Base-by-base conservation (phyloP, 805 yeast species). In the Candida insectorum region DNA sequence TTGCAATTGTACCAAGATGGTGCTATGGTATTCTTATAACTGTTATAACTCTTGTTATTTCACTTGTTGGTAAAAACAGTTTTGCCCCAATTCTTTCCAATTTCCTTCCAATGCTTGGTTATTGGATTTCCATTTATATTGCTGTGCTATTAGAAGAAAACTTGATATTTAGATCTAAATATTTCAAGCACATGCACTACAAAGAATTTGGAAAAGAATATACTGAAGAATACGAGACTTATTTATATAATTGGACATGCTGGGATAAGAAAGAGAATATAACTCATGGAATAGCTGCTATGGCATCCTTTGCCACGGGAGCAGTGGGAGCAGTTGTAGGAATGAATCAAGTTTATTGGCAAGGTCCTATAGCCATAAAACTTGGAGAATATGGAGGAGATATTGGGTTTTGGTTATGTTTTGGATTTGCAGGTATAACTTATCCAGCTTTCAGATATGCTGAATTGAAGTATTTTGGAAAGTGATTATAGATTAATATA, bases 51-150 rank as follows among this genome's bases (percentile, higher is more conserved):
- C 47, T 62, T 41, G 58, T 52, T 3, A 44, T 58, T 25, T 57
- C 68, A 5, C 33, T 62, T 17, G 58, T 51, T 4, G 69, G 69
- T 6, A 48, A 58, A 22, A 45, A 58, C 42, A 50, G 54, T 31
- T 54, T 60, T 12, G 54, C 64, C 24, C 41, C 58, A 6, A 60
- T 62, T 31, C 45, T 62, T 44, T 54, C 62, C 15, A 62, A 62
- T 35, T 62, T 62, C 44, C 49, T 62, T 36, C 69, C 69, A 5
- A 62, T 62, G 69, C 51, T 62, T 10, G 69, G 65, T 5, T 62
- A 62, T 46, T 62, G 69, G 69, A 51, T 62, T 27, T 52, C 63
- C 34, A 60, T 62, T 54, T 62, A 62, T 45, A 56, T 62, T 32
- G 42, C 49, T 14, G 40, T 62, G 6, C 49, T 62, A 27, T 36